Percentiles rank a stretch among this genome's conserved stretches.
phyloP scores from a whole-genome alignment of 148 eudicot species.

The Heliosperma pusillum region DNA sequence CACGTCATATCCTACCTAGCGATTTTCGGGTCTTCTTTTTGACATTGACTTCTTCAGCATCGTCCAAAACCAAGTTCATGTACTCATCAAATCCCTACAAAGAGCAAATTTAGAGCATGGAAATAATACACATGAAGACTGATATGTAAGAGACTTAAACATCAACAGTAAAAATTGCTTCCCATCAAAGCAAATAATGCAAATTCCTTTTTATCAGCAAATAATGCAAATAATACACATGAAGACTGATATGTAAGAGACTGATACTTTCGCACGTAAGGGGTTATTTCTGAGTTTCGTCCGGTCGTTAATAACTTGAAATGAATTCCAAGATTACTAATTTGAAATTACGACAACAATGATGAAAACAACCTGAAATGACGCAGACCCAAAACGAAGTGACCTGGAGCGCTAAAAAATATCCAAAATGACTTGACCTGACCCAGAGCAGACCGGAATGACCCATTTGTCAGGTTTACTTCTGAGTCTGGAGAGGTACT shows the following conservation, averaged over 20 bases:
- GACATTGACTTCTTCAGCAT: constrained; percentile 84
- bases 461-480: neutral
- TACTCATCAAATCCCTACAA: constrained; percentile 89
- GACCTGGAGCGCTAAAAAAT: neutral
- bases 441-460: neutral
- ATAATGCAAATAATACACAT: too few species aligned
- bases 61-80: constrained; percentile 94
- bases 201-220: too few species aligned
- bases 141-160: neutral
- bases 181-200: neutral
- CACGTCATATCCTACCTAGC: constrained; percentile 39
- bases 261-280: too few species aligned
- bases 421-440: neutral
- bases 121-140: neutral
- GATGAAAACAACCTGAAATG: neutral
- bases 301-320: too few species aligned
- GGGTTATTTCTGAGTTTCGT: too few species aligned
- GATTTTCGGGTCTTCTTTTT: constrained; percentile 84
- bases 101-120: neutral
- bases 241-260: too few species aligned
- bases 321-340: too few species aligned
- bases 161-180: neutral
- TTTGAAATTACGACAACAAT: neutral
- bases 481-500: neutral
- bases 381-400: neutral